Percentiles rank a stretch among this genome's conserved stretches.
Conservation (phyloP, 2,329 filamentous ascomycete species). For the Coniochaeta pulveracea region DNA sequence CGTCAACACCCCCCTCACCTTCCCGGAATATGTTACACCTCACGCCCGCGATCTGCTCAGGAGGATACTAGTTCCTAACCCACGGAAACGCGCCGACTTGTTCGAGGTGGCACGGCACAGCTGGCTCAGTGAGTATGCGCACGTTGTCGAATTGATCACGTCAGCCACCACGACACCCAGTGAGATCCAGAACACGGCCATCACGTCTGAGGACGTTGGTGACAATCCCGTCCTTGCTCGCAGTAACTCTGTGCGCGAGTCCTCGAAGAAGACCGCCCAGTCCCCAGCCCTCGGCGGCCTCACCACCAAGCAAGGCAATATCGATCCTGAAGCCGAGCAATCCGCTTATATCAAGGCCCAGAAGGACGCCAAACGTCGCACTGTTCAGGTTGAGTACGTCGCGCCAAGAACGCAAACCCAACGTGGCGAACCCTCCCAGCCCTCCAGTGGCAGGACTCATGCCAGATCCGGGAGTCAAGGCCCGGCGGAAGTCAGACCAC, state of each 20-base stretch:
- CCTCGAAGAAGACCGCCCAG: conserved; percentile 53
- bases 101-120: conserved; percentile 97
- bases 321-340: conserved; percentile 54
- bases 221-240: conserved; percentile 59
- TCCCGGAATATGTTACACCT: conserved; percentile 96
- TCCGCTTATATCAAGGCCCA: conserved; percentile 46
- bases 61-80: conserved; percentile 89
- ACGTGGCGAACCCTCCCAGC: conserved; percentile 41
- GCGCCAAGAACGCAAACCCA: conserved; percentile 79
- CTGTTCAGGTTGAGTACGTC: conserved; percentile 96
- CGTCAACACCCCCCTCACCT: conserved; percentile 89
- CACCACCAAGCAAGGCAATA: conserved; percentile 60
- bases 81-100: conserved; percentile 84
- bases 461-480: conserved; percentile 43
- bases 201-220: conserved; percentile 40
- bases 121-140: conserved; percentile 95
- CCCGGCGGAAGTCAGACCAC: conserved; percentile 34
- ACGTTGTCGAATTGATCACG: conserved; percentile 92
- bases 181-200: conserved; percentile 74
- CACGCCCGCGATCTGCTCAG: conserved; percentile 88
- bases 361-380: conserved; percentile 83
- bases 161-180: conserved; percentile 82
- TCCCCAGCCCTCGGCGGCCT: conserved; percentile 48
- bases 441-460: conserved; percentile 26
- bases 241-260: conserved; percentile 86